Evolutionary conservation across 768 basidiomycete genomes (phyloP).

Genomic region (Naganishia onofrii): DNA sequence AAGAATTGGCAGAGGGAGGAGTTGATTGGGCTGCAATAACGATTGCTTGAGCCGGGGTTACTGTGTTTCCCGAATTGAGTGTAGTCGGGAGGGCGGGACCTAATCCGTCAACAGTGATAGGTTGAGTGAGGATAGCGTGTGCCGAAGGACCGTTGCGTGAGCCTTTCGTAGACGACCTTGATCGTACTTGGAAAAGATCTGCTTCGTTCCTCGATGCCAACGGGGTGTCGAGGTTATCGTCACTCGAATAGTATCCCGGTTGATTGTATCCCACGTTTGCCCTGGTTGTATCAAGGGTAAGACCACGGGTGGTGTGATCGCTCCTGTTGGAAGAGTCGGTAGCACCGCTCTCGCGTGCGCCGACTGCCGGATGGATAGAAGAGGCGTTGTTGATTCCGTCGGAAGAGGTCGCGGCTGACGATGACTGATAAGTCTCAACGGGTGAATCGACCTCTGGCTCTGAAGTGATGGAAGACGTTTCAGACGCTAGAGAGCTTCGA

Average conservation of each 20-base stretch:
- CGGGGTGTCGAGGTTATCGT: slow-evolving; percentile 15
- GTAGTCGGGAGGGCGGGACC: slow-evolving; percentile 5
- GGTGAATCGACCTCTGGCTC: background rate
- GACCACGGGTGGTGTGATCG: background rate
- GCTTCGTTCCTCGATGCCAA: slow-evolving; percentile 4
- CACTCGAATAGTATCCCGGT: slow-evolving; percentile 3
- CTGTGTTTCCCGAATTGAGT: background rate
- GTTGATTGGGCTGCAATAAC: slow-evolving; percentile 10
- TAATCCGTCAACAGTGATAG: slow-evolving; percentile 11
- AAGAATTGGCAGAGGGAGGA: slow-evolving; percentile 2
- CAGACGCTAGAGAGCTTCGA: slow-evolving; percentile 11
- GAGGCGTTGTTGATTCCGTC: background rate
- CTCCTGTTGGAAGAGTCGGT: background rate
- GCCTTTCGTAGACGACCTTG: background rate
- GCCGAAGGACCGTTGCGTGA: slow-evolving; percentile 3
- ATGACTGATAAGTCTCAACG: background rate
- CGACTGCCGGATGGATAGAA: background rate
- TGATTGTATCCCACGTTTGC: background rate
- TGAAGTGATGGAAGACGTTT: background rate
- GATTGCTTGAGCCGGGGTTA: slow-evolving; percentile 18
- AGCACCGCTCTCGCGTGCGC: slow-evolving; percentile 10
- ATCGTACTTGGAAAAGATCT: slow-evolving; percentile 17
- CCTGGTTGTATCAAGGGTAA: slow-evolving; percentile 1
- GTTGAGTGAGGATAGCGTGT: slow-evolving; percentile 17
- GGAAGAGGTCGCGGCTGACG: background rate